Base-by-base conservation (phyloP, 1,139 yeast species). In the Suhomyces chickasaworum region DNA sequence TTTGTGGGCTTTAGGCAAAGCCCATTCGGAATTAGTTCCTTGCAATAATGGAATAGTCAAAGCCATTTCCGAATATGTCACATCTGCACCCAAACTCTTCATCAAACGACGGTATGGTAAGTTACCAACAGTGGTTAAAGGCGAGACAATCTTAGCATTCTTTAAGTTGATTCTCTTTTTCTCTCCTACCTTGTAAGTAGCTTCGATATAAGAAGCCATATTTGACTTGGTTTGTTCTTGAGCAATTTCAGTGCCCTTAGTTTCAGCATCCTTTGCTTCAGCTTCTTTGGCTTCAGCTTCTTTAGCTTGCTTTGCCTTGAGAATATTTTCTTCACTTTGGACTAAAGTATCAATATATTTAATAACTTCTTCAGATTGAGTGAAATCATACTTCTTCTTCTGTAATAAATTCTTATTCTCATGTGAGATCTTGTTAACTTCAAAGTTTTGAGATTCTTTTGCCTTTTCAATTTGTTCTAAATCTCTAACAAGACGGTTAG, bases 21-120 rank as follows among this genome's bases (percentile, higher is more conserved):
- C 99, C 99, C 99, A 93, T 67, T 93, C 99, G 2, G 96, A 82
- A 61, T 89, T 89, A 33, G 86, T 80, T 16, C 97, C 99, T 63
- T 89, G 96, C 36, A 93, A 72, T 46, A 93, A 71, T 1, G 99
- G 97, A 40, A 88, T 71, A 1, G 90, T 72, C 36, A 93, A 76
- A 0, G 98, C 98, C 99, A 93, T 95, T 68, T 93, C 99, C 39
- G 93, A 80, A 64, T 89, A 93, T 0, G 99, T 93, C 13, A 91
- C 80, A 59, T 93, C 98, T 5, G 97, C 96, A 21, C 98, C 98
- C 32, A 89, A 69, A 1, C 85, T 77, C 59, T 86, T 87, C 97
- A 95, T 93, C 49, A 95, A 76, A 55, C 98, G 79, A 65, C 99
- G 85, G 69, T 83, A 93, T 12, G 99, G 99, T 59, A 95, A 74